Base-by-base conservation (phyloP, 2,329 filamentous ascomycete genomes). In the Akanthomyces dipterigenus region DNA sequence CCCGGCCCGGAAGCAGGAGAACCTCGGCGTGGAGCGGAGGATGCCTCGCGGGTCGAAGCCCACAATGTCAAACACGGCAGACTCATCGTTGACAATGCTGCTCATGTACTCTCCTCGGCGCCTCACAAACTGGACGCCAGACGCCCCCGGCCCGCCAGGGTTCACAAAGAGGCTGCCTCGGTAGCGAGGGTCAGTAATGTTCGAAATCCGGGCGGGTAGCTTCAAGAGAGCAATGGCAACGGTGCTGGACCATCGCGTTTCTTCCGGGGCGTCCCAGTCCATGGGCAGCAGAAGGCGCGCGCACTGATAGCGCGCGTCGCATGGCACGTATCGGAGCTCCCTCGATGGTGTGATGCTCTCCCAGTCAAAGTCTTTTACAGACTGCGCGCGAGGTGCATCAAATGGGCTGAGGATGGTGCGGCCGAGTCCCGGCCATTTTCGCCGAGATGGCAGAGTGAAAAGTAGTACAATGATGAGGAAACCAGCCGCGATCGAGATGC, bases 21-120 rank as follows among this genome's bases (percentile, higher is more conserved):
- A 54, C 8, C 50, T n/a, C 0, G 78, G 78, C 5, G 70, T 71
- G 5, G 73, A 75, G 60, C 69, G 65, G 2, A 68, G 70, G 3
- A 79, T 64, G 20, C 77, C 78, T 3, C 78, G 72, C 0, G 78
- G 77, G 64, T 80, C 78, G 63, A 77, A 80, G 8, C 72, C 72
- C 5, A 80, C 63, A 31, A 80, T 70, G 43, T 72, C 71, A 5
- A 66, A 46, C n/a, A 26, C 20, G 20, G 34, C 50, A 9, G 50
- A 54, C 34, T 42, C 50, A 12, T 28, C 26, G 22, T 54, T 54
- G 50, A 54, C 31, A 5, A 66, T 61, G 42, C 56, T 38, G 46
- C 72, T 75, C 8, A 78, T 60, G n/a, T 55, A 26, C 3, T 53
- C 60, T 20, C 71, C 76, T 2, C 24, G 48, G 1, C 5, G 5